Base-by-base conservation (phyloP, 192 early-diverging fungal genomes). In the Umbelopsis isabellina region DNA sequence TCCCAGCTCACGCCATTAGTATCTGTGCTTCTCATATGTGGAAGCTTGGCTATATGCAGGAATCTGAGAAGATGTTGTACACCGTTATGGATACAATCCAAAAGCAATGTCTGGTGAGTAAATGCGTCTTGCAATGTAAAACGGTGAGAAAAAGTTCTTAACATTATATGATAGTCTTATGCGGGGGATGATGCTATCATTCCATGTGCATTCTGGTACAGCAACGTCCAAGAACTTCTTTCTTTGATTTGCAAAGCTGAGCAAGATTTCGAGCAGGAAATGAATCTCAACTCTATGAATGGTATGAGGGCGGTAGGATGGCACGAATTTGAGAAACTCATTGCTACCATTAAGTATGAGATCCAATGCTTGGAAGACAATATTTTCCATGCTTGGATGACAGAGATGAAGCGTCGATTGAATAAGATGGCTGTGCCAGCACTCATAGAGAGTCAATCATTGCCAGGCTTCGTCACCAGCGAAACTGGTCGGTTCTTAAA, bases 341-440 rank as follows among this genome's bases (percentile, higher is more conserved):
- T 98, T 65, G 90, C 91, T 64, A 93, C 93, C 22, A 89, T 95
- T 66, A 92, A 93, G 76, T 90, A 87, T 79, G 95, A 97, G 65
- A 83, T 98, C 30, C 93, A 99, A 79, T 89, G 92, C 69, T 79
- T 98, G 27, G 86, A 98, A 61, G 89, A 93, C 44, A 94, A 97
- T 66, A 97, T 98, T 68, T 98, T 95, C 87, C 95, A 95, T 83
- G 94, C 94, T 21, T 98, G 97, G 97, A 93, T 98, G 89, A 97
- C 95, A 80, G 94, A 96, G 61, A 85, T 98, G 72, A 96, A 98
- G 81, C 98, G 98, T 83, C 88, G 93, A 9, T 84, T 99, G 22
- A 85, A 83, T 67, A 95, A 96, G 85, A 93, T 98, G 88, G 92
- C 96, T 70, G 92, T 98, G 44, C 96, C 97, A 4, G 95, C 95